Conservation (phyloP, 495 filamentous ascomycete species). For the Jackrogersella multiformis region DNA sequence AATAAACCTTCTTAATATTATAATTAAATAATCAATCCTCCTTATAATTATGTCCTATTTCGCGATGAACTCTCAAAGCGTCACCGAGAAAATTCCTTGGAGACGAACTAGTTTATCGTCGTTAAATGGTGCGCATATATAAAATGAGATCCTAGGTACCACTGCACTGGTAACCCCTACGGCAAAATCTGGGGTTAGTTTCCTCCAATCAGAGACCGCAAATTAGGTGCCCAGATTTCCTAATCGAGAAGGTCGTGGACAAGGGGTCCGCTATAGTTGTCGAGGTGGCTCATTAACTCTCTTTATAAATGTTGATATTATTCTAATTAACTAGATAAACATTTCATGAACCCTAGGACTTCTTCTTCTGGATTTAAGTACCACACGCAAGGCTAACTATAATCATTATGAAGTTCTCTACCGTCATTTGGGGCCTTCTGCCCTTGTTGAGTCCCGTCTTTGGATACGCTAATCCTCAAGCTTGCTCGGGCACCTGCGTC, state of each 20-base stretch:
- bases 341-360: neutral
- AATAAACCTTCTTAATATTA: no score
- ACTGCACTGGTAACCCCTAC: constrained; percentile 15
- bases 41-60: no score
- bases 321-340: neutral
- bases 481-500: constrained; percentile 68
- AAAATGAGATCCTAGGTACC: no score
- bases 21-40: no score
- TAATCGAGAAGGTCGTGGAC: constrained; percentile 7
- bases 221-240: constrained; percentile 6
- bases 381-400: neutral
- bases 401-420: neutral
- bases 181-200: constrained; percentile 12
- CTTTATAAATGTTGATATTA: constrained; percentile 5
- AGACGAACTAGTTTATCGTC: no score
- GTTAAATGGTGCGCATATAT: no score
- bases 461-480: constrained; percentile 60
- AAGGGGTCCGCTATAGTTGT: constrained; percentile 1
- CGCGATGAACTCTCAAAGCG: no score
- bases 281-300: neutral
- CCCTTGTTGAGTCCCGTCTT: constrained; percentile 19
- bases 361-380: constrained; percentile 3
- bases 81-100: no score
- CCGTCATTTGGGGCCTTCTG: constrained; percentile 1
- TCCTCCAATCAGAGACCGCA: constrained; percentile 28